Evolutionary conservation across 2,329 filamentous ascomycete genomes (phyloP).

Genomic region (Blumeria hordei): DNA sequence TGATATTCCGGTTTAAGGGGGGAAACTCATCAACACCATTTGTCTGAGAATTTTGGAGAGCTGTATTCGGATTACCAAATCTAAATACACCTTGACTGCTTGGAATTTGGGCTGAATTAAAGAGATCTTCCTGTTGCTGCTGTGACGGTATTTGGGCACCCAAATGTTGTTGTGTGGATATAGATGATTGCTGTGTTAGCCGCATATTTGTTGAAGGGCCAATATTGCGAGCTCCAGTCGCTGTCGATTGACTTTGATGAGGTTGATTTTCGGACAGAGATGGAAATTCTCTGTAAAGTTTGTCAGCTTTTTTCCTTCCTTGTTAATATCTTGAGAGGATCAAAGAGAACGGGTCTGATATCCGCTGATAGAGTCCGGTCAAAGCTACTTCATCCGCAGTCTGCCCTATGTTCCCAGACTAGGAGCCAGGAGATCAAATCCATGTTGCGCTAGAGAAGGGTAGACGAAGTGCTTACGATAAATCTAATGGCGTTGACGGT

Average conservation of each 20-base stretch:
- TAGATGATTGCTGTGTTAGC: slow-evolving; percentile 12
- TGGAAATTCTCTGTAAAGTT: slow-evolving; percentile 31
- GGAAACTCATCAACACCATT: slow-evolving; percentile 33
- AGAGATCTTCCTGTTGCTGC: slow-evolving; percentile 16
- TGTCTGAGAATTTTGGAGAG: slow-evolving; percentile 16
- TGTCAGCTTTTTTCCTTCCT: too few species aligned
- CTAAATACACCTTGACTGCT: slow-evolving; percentile 13
- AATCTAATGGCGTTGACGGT: slow-evolving; percentile 34
- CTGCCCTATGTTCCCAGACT: neutral
- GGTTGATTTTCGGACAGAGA: slow-evolving; percentile 36
- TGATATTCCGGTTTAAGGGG: slow-evolving; percentile 30
- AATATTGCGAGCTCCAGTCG: slow-evolving; percentile 11
- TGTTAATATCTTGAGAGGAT: too few species aligned
- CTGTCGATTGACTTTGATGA: slow-evolving; percentile 15
- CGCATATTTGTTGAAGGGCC: slow-evolving; percentile 12
- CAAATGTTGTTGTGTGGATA: slow-evolving; percentile 11
- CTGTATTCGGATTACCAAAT: slow-evolving; percentile 14
- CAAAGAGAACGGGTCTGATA: too few species aligned
- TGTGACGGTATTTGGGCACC: slow-evolving; percentile 13
- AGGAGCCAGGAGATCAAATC: neutral
- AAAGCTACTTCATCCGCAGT: neutral
- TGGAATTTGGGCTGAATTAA: slow-evolving; percentile 14
- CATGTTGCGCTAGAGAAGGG: neutral
- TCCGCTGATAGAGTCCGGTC: too few species aligned
- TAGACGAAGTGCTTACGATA: slow-evolving; percentile 29